Evolutionary conservation across 2,329 filamentous ascomycete genomes (phyloP).

Genomic region (Albophoma yamanashiensis): DNA sequence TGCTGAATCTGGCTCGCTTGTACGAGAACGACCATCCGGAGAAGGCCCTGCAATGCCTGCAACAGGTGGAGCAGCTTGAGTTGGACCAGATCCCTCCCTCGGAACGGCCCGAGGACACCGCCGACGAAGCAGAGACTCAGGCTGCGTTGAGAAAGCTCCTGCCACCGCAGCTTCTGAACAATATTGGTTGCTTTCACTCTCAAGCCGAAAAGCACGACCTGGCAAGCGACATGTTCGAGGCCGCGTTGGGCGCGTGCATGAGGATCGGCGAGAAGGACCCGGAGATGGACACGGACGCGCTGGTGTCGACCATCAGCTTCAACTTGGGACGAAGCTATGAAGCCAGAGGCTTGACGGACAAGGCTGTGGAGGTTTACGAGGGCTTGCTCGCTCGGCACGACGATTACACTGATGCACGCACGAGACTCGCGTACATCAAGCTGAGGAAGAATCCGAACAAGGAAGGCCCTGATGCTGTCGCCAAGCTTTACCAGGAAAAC

Average conservation of each 20-base stretch:
- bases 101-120: constrained; percentile 46
- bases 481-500: constrained; percentile 76
- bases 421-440: constrained; percentile 82
- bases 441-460: constrained; percentile 71
- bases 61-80: constrained; percentile 87
- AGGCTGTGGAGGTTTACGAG: constrained; percentile 83
- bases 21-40: constrained; percentile 82
- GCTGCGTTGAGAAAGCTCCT: constrained; percentile 62
- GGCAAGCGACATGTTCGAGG: constrained; percentile 82
- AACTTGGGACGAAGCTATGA: constrained; percentile 93
- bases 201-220: constrained; percentile 72
- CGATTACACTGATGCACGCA: constrained; percentile 87
- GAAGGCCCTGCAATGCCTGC: constrained; percentile 82
- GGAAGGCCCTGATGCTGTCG: constrained; percentile 76
- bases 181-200: constrained; percentile 93
- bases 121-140: constrained; percentile 49
- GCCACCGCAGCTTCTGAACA: constrained; percentile 87
- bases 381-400: constrained; percentile 72
- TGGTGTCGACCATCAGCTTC: constrained; percentile 94
- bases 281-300: constrained; percentile 73
- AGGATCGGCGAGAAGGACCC: constrained; percentile 67
- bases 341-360: constrained; percentile 65
- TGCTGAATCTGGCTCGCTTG: constrained; percentile 82
- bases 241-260: constrained; percentile 80
- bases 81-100: constrained; percentile 65